Percentiles rank a stretch among this genome's conserved stretches.
These are phyloP conservation scores for Nakataea oryzae DNA, from an alignment of 2,329 filamentous ascomycete genomes.

Conservation along the genomic window DNA sequence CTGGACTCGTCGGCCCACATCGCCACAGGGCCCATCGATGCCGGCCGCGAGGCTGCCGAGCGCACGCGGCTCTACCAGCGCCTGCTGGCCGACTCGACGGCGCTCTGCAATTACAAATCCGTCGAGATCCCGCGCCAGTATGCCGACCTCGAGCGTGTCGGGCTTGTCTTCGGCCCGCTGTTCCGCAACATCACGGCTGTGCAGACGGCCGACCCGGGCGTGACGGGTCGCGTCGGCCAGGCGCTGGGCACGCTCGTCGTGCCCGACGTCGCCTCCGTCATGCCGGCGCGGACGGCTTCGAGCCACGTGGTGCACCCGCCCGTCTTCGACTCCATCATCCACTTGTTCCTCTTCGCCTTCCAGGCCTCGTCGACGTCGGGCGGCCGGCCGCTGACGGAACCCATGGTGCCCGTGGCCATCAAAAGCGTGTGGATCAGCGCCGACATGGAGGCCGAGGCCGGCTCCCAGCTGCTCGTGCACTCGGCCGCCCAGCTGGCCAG, in stretches of 20 bases:
- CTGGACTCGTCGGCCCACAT: not conserved
- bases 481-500: not conserved
- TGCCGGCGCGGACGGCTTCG: not conserved
- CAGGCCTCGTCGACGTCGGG: not conserved
- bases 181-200: slow-evolving; percentile 4
- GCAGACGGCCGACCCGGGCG: not conserved
- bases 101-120: not conserved
- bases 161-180: slow-evolving; percentile 12
- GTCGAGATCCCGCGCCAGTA: not conserved
- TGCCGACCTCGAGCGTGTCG: slow-evolving; percentile 6
- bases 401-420: not conserved
- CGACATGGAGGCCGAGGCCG: not conserved
- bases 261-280: not conserved
- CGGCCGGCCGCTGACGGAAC: not conserved
- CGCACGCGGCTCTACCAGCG: not conserved
- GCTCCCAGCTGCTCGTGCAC: not conserved
- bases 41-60: not conserved
- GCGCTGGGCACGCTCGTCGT: not conserved
- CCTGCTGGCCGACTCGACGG: not conserved
- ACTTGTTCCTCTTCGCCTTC: not conserved
- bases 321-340: not conserved
- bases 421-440: not conserved
- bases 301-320: not conserved
- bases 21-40: not conserved
- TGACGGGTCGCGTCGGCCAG: not conserved